These are phyloP conservation scores for Pythium rhizo-oryzae DNA, from an alignment of 352 stramenopile genomes.

Conservation along the genomic window DNA sequence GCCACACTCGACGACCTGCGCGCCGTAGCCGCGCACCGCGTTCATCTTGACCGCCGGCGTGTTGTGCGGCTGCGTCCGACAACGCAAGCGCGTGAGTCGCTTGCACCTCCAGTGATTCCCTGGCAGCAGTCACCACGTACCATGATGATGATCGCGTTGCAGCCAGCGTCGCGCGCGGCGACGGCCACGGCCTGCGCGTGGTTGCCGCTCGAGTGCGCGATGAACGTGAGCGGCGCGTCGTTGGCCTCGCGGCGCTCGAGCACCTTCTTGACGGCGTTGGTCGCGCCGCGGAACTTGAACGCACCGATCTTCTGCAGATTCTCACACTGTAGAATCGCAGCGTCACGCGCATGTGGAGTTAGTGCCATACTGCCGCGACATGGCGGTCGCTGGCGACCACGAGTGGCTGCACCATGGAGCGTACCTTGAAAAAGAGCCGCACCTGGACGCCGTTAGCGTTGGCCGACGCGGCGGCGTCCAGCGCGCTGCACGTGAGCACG, in stretches of 20 bases:
- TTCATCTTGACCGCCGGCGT: slow-evolving; percentile 84
- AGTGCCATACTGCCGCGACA: too few relatives aligned
- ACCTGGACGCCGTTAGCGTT: slow-evolving; percentile 16
- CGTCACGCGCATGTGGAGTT: too few relatives aligned
- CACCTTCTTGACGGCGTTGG: slow-evolving; percentile 64
- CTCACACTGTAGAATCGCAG: slow-evolving; percentile 51
- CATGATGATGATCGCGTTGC: slow-evolving; percentile 90
- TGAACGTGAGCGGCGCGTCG: slow-evolving; percentile 44
- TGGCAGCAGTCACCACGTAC: slow-evolving; percentile 23
- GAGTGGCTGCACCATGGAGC: too few relatives aligned
- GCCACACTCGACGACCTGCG: slow-evolving; percentile 44
- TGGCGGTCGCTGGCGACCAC: too few relatives aligned
- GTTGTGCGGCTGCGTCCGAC: slow-evolving; percentile 60
- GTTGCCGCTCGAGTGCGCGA: slow-evolving; percentile 93
- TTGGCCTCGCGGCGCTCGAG: slow-evolving; percentile 32
- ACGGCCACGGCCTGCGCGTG: slow-evolving; percentile 93
- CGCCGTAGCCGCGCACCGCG: slow-evolving; percentile 81
- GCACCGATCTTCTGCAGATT: slow-evolving; percentile 81
- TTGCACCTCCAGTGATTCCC: too few relatives aligned
- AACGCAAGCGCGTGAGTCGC: neutral
- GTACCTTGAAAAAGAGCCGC: slow-evolving; percentile 71
- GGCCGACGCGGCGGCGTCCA: slow-evolving; percentile 45
- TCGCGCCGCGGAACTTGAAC: slow-evolving; percentile 86
- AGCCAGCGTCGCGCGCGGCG: slow-evolving; percentile 59
- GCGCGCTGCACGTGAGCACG: slow-evolving; percentile 57